Evolutionary conservation across 108 stramenopile genomes (phyloP), one percentile per base, ranked within the genome.

Genomic region (Chaetoceros tenuissimus): DNA sequence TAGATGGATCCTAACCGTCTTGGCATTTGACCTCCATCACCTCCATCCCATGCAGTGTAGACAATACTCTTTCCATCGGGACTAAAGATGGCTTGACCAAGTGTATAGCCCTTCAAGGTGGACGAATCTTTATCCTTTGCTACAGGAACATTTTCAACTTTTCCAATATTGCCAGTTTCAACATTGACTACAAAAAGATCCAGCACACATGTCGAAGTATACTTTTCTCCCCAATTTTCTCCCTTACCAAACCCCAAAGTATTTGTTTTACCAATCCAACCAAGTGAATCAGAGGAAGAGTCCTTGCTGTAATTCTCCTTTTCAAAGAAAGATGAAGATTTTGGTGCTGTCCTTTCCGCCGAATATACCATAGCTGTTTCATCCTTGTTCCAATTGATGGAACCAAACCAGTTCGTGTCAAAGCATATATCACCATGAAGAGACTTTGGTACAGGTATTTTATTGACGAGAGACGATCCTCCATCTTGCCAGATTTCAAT

Each of bases 171-270:
- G 17, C 82, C 82, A 2, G 80, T 79, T 16, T 63, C 59, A 1
- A 80, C 52, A 69, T 85, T 57, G 10, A 85, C 26, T 26, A 72
- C 62, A 61, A 67, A 89, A 20, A 89, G 48, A 62, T 74, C 80
- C 57, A 89, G 63, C 24, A 85, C 51, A 2, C 74, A 54, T 22
- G 80, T 75, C 10, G 66, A 51, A 19, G 22, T 46, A 46, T 84
- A 84, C 28, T 76, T 70, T 66, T 89, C 87, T 48, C 87, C 87
- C 87, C 87, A 89, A 31, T 67, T 58, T 64, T 89, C 87, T 25
- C 55, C 44, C 51, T 79, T 75, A 7, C 87, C 87, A 17, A 71
- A 55, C 1, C 87, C 87, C 43, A 89, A 52, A n/a, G 69, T 74
- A 59, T 83, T 49, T 54, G 81, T 61, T 24, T 68, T 78, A 50